These are phyloP conservation scores for Collybia mongolica DNA, from an alignment of 768 basidiomycete species.

Conservation along the genomic window DNA sequence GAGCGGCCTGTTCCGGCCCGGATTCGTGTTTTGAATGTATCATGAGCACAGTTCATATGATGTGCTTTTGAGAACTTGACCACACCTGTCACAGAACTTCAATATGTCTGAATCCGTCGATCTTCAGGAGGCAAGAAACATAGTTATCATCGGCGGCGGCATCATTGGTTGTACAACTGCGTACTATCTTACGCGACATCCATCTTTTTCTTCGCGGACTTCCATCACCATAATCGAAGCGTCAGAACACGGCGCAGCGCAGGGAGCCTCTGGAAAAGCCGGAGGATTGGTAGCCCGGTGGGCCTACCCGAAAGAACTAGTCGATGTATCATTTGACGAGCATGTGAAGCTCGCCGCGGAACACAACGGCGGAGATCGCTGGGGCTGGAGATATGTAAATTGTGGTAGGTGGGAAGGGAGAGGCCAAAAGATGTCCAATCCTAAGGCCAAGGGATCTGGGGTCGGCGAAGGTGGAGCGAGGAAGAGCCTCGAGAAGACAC, in stretches of 20 bases:
- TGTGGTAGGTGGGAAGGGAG: conserved; percentile 75
- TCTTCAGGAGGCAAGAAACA: conserved; percentile 23
- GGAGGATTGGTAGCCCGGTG: conserved; percentile 84
- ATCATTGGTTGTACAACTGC: conserved; percentile 86
- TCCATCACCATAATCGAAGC: conserved; percentile 71
- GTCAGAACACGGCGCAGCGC: conserved; percentile 62
- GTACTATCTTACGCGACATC: conserved; percentile 71
- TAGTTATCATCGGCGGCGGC: conserved; percentile 83
- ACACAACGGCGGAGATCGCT: conserved; percentile 66
- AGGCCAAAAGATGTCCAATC: conserved; percentile 31
- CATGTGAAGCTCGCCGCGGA: conserved; percentile 72
- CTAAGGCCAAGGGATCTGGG: conserved; percentile 17
- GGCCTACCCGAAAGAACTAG: conserved; percentile 76
- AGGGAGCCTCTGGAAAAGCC: conserved; percentile 83
- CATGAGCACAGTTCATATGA: too few relatives aligned
- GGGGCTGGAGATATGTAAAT: conserved; percentile 82
- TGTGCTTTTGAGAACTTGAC: too few relatives aligned
- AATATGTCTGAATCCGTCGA: too few relatives aligned
- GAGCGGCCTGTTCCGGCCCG: too few relatives aligned
- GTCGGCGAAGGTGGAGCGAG: conserved; percentile 27
- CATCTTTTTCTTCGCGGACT: conserved; percentile 38
- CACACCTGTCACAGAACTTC: too few relatives aligned
- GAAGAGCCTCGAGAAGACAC: conserved; percentile 57
- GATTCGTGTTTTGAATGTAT: too few relatives aligned
- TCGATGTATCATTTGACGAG: conserved; percentile 69